phyloP scores from a whole-genome alignment of 202 grass and related monocot species.

The Thinopyrum obtusiflorum region DNA sequence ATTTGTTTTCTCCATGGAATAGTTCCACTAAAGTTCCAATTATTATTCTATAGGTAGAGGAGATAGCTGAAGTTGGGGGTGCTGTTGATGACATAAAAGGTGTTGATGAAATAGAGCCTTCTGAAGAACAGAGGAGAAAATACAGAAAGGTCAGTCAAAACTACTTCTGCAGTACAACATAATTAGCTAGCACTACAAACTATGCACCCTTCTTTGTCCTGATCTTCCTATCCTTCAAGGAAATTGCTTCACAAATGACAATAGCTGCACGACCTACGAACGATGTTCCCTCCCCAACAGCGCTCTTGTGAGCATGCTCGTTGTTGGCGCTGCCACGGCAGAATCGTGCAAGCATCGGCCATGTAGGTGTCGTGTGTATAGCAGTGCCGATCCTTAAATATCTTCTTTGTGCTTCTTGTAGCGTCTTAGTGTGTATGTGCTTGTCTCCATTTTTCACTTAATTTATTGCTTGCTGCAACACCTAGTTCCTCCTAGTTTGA shows the following conservation, averaged over 20 bases:
- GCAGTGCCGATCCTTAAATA: neutral
- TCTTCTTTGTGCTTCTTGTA: neutral
- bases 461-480: neutral
- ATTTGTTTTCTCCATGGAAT: slow-evolving; percentile 1
- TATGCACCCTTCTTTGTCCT: slow-evolving; percentile 7
- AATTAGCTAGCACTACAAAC: slow-evolving; percentile 25
- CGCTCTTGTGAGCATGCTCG: too few species aligned
- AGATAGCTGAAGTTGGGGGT: slow-evolving; percentile 83
- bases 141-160: slow-evolving; percentile 75
- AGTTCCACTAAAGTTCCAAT: slow-evolving; percentile 14
- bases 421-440: neutral
- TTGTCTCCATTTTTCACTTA: neutral
- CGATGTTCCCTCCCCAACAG: too few species aligned
- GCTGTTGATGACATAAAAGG: slow-evolving; percentile 54
- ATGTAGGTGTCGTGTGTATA: too few species aligned
- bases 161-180: slow-evolving; percentile 19
- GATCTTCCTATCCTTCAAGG: neutral
- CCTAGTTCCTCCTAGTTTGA: neutral
- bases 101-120: slow-evolving; percentile 72
- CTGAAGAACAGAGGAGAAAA: slow-evolving; percentile 86
- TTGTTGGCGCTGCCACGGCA: too few species aligned
- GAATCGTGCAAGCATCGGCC: too few species aligned
- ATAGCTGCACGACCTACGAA: too few species aligned
- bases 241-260: too few species aligned
- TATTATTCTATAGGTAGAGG: slow-evolving; percentile 72